Conservation (phyloP, 805 yeast genomes). For the Wickerhamiella nectarea region DNA sequence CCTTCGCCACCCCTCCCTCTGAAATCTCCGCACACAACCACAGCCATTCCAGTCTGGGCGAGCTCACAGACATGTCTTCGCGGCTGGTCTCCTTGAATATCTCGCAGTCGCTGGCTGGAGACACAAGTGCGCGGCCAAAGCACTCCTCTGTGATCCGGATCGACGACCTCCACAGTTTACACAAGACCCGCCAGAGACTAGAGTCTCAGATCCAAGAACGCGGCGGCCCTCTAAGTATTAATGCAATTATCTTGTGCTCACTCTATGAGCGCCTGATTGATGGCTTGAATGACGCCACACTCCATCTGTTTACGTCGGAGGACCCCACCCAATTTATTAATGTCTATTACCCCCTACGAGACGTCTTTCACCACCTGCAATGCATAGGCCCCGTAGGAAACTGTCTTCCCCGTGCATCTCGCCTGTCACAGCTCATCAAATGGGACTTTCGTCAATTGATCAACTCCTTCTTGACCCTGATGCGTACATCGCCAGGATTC, state of each 20-base stretch:
- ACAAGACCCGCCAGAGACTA: neutral
- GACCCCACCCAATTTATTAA: constrained; percentile 15
- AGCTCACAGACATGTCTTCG: neutral
- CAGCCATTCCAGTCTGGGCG: constrained; percentile 1
- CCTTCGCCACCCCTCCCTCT: constrained; percentile 11
- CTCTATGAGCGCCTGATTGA: constrained; percentile 9
- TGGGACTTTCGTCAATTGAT: constrained; percentile 23
- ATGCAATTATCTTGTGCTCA: constrained; percentile 8
- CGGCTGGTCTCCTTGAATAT: neutral
- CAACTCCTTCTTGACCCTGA: constrained; percentile 24
- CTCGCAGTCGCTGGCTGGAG: neutral
- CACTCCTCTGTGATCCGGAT: constrained; percentile 4
- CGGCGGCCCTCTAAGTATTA: constrained; percentile 6
- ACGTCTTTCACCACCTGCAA: constrained; percentile 11
- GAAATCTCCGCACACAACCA: neutral
- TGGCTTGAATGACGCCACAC: neutral
- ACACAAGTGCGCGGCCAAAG: neutral
- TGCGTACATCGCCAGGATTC: constrained; percentile 26
- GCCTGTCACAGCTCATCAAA: constrained; percentile 11
- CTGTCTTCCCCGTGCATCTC: constrained; percentile 9
- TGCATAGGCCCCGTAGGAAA: constrained; percentile 13
- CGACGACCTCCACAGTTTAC: constrained; percentile 5
- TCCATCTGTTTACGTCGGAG: neutral
- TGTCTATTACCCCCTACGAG: constrained; percentile 17
- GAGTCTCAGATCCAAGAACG: neutral